A percentile compares a stretch with the other conserved stretches of the same genome.
Conservation (phyloP, 306 rosid genomes). For the Rubus parviflorus region DNA sequence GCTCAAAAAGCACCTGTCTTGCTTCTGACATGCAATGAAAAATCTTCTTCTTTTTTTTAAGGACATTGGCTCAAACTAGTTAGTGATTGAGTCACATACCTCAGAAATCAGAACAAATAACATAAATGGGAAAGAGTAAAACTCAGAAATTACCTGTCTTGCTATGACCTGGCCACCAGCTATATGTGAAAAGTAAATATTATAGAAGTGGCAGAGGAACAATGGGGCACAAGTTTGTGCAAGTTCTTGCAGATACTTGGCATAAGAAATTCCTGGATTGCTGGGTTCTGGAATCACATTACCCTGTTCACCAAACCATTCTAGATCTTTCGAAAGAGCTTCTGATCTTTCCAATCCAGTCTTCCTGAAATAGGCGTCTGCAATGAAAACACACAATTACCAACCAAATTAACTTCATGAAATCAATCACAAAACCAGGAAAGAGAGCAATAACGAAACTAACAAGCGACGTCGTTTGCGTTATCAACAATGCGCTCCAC, state of each 20-base stretch:
- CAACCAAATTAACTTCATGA: not conserved
- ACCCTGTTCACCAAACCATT: slow-evolving; percentile 62
- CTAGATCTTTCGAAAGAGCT: slow-evolving; percentile 56
- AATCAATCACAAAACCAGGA: not conserved
- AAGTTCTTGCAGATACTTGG: slow-evolving; percentile 65
- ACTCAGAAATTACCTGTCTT: slow-evolving; percentile 46
- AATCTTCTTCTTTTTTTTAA: not conserved
- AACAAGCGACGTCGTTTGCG: slow-evolving; percentile 67
- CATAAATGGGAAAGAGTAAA: not conserved
- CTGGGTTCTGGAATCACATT: slow-evolving; percentile 56
- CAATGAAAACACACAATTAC: slow-evolving; percentile 4
- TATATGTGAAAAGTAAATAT: slow-evolving; percentile 74
- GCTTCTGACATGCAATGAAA: not conserved
- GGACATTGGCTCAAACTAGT: no score
- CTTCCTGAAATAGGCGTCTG: slow-evolving; percentile 77
- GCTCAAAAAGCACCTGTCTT: not conserved
- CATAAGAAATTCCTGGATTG: slow-evolving; percentile 64
- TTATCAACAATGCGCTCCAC: slow-evolving; percentile 81
- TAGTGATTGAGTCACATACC: no score
- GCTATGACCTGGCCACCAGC: slow-evolving; percentile 80
- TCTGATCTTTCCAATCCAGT: slow-evolving; percentile 85
- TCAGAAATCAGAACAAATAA: no score
- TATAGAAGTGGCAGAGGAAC: slow-evolving; percentile 84
- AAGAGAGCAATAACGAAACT: slow-evolving; percentile 15
- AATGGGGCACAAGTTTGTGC: slow-evolving; percentile 59